Evolutionary conservation across 768 basidiomycete genomes (phyloP), one percentile per base, ranked within the genome.

Genomic region (Pleurotus tuoliensis): DNA sequence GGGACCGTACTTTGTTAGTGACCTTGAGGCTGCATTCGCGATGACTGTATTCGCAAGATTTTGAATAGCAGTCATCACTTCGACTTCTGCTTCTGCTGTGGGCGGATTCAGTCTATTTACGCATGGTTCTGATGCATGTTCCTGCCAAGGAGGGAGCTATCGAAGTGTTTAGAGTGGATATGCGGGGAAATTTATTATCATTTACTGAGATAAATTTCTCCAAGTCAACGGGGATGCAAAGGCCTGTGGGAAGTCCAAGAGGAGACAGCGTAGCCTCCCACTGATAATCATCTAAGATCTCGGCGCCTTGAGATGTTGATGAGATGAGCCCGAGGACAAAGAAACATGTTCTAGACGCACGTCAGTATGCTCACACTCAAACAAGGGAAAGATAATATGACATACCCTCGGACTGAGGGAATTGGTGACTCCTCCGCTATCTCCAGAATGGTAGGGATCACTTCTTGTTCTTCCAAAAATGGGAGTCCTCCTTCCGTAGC

Each of bases 41-140:
- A 98, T 90, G 50, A 98, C 94, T 16, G 94, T 92, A 67, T 99
- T 99, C 25, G 90, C 87, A 41, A 99, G 77, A 67, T 98, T 98
- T 63, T 94, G 89, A 49, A 99, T 91, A 3, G 92, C 91, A 3
- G 88, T 87, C 62, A 95, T 80, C 25, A 92, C 87, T 62, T 96
- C 92, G 4, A 85, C 77, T 63, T 98, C 95, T 38, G 81, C 73
- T 59, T 86, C 83, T 5, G 82, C 75, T 0, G 81, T 79, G 7
- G 90, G 84, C 3, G 88, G 83, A 57, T 84, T 73, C 25, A 95
- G 69, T 2, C 81, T 83, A 56, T 62, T 72, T 57, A 69, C 80
- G 57, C 49, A 72, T 63, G 63, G 71, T 45, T 75, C 71, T 4
- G 71, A 66, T n/a, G 64, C 59, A 15, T 66, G 66, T n/a, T 46